Conservation (phyloP, 352 stramenopile species). For the Globisporangium orthogonon region DNA sequence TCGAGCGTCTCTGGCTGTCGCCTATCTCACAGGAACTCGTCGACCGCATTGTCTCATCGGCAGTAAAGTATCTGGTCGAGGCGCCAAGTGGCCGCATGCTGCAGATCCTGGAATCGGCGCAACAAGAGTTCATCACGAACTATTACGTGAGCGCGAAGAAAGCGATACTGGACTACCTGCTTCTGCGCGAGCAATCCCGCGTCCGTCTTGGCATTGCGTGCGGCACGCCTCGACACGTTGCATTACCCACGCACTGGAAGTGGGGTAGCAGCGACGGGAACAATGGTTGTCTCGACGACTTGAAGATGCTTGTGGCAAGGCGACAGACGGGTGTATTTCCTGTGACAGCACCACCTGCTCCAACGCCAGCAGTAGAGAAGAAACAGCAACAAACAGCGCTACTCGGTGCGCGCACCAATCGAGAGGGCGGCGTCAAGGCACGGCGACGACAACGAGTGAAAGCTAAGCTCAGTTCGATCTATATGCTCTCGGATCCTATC, state of each 20-base stretch:
- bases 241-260: conserved; percentile 49
- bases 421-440: conserved; percentile 15
- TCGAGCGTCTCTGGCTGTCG: conserved; percentile 33
- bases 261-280: conserved; percentile 48
- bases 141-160: conserved; percentile 73
- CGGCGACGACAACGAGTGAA: conserved; percentile 32
- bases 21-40: conserved; percentile 29
- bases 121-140: conserved; percentile 43
- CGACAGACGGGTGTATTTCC: not conserved
- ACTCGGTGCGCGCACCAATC: not conserved
- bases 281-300: conserved; percentile 46
- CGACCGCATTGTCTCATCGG: conserved; percentile 33
- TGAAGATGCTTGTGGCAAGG: conserved; percentile 29
- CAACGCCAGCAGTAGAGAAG: not conserved
- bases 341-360: not conserved
- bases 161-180: conserved; percentile 65
- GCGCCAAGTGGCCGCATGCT: conserved; percentile 30
- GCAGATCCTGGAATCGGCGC: conserved; percentile 27
- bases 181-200: conserved; percentile 34
- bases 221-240: conserved; percentile 36
- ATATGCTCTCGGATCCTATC: conserved; percentile 45
- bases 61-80: conserved; percentile 44
- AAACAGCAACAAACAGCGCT: not conserved
- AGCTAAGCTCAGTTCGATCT: conserved; percentile 25
- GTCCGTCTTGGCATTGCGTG: conserved; percentile 39